Evolutionary conservation across 257 asterid species (phyloP).

Genomic region (Salvia splendens): DNA sequence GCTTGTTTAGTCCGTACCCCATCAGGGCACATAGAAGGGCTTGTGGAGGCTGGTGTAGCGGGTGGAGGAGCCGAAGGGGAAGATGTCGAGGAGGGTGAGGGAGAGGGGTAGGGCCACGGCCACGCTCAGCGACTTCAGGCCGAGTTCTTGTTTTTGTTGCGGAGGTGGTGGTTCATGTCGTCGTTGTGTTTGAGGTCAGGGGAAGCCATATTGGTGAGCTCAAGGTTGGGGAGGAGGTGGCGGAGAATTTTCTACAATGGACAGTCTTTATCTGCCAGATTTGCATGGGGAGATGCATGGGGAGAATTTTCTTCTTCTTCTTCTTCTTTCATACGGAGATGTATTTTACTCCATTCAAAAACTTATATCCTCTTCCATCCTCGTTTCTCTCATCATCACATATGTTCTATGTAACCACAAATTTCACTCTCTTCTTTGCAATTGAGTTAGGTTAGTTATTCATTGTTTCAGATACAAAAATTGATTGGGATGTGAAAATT

Average conservation of each 20-base stretch:
- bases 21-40: conserved; percentile 72
- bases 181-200: conserved; percentile 53
- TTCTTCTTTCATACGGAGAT: too few species aligned
- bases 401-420: conserved; percentile 76
- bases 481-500: conserved; percentile 83
- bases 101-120: conserved; percentile 70
- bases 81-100: conserved; percentile 53
- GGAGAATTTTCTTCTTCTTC: too few species aligned
- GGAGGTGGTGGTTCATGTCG: conserved; percentile 35
- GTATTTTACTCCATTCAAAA: too few species aligned
- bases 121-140: conserved; percentile 56
- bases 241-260: conserved; percentile 28
- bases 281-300: conserved; percentile 14
- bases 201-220: conserved; percentile 44
- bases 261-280: conserved; percentile 38
- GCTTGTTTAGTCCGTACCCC: too few species aligned
- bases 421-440: not conserved
- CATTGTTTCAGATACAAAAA: conserved; percentile 77
- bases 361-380: too few species aligned
- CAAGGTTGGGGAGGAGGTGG: conserved; percentile 24
- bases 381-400: conserved; percentile 62
- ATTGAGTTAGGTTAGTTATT: not conserved
- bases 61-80: conserved; percentile 60
- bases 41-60: conserved; percentile 57
- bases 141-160: conserved; percentile 35